Evolutionary conservation across 2,329 filamentous ascomycete species (phyloP), one percentile per base, ranked within the genome.

Genomic region (Fusarium sp.): DNA sequence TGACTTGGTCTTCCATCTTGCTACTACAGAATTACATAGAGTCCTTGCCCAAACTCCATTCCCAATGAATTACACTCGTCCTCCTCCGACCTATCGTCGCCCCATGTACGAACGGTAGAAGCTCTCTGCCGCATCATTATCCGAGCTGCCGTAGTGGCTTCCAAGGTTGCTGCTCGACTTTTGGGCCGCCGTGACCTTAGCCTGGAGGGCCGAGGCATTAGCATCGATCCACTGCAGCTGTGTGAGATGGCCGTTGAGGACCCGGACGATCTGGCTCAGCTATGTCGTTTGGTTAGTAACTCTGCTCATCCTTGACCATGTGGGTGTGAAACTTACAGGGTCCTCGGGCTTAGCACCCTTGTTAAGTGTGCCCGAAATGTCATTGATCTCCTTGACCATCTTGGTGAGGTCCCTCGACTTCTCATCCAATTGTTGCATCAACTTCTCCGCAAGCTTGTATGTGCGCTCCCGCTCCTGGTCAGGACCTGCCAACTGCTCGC

Each of bases 381-480:
- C 91, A 81, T 99, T 99, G 81, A 99, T 97, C 84, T 98, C 96
- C 81, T 97, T 95, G 77, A 99, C 97, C 95, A 99, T 98, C 84
- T 94, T 96, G 57, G 91, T 92, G 72, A 99, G 87, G 80, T 98
- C 95, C 81, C 94, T 94, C 80, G 94, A 95, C 91, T 98, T 97
- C 77, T 97, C 95, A 67, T 97, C 95, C 74, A 99, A 87, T 74
- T 94, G 91, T 80, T 97, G 94, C 13, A 94, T 94, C 74, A 98
- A 89, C 83, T 94, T 96, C 87, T 99, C 96, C 2, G 96, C 96
- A 62, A 97, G 87, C 88, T 98, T 97, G 86, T 98, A 98, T 75
- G 96, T 98, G 81, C 93, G 90, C 87, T 99, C 96, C 57, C 96
- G 92, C 85, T 99, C 96, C 83, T 97, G 94, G 80, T 99, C 97